Percentiles rank a stretch among this genome's conserved stretches.
phyloP scores from a whole-genome alignment of 2,329 filamentous ascomycete genomes.

The Venturia oleaginea region DNA sequence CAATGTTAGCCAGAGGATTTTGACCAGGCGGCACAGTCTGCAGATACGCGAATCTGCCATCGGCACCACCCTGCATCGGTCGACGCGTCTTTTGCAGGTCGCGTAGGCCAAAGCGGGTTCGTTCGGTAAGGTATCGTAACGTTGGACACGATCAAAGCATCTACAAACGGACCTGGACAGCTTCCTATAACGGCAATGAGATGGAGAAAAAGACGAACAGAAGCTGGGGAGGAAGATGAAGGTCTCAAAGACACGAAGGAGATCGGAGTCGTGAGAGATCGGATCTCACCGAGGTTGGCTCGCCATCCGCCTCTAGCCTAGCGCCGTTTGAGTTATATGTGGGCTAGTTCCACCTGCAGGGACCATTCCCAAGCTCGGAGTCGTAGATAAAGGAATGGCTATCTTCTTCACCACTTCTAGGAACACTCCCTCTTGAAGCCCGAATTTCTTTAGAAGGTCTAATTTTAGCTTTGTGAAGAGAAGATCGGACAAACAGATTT shows the following conservation, averaged over 20 bases:
- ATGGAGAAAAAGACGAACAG: background rate
- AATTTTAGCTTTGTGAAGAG: background rate
- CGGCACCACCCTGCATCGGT: background rate
- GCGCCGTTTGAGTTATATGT: background rate
- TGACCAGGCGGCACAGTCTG: no score
- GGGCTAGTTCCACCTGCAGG: background rate
- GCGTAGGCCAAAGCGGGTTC: background rate
- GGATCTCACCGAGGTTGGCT: background rate
- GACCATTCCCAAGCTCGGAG: background rate
- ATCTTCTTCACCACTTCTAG: background rate
- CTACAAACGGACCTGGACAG: background rate
- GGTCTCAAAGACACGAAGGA: background rate
- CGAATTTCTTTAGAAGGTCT: background rate
- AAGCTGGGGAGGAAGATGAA: background rate
- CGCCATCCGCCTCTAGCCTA: background rate
- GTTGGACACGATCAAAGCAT: background rate
- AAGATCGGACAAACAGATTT: background rate
- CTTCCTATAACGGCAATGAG: background rate
- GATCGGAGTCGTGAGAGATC: background rate
- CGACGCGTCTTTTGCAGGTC: background rate
- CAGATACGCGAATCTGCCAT: background rate
- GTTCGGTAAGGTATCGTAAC: background rate
- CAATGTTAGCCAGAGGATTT: background rate
- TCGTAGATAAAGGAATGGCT: conserved; percentile 3
- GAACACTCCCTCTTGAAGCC: background rate